Percentiles rank a stretch among this genome's conserved stretches.
These are phyloP conservation scores for Antitrichia curtipendula DNA, from an alignment of 225 moss, liverwort and hornwort genomes.

Conservation along the genomic window DNA sequence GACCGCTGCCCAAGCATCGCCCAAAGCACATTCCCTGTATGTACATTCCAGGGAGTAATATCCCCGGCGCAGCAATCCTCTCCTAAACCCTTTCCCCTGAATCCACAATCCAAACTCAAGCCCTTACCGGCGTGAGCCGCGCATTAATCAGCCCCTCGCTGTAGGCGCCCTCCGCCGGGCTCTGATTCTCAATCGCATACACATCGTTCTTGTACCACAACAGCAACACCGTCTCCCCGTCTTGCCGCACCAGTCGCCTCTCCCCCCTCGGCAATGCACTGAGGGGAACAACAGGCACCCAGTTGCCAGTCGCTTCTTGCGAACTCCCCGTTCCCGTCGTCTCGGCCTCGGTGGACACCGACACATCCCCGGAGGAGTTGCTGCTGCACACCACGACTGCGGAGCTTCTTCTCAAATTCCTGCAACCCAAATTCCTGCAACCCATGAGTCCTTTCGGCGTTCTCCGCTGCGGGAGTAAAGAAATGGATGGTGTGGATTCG, in stretches of 20 bases:
- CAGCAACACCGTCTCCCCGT: conserved; percentile 72
- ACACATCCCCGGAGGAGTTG: conserved; percentile 27
- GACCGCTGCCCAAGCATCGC: neutral
- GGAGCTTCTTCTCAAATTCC: neutral
- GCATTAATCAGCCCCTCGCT: conserved; percentile 94
- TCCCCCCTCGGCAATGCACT: conserved; percentile 75
- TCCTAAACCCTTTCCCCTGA: neutral
- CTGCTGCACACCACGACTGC: conserved; percentile 6
- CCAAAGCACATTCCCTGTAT: neutral
- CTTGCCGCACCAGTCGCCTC: conserved; percentile 78
- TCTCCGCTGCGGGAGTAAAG: neutral
- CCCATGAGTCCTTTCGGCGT: neutral
- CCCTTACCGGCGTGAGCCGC: conserved; percentile 60
- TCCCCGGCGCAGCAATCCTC: neutral
- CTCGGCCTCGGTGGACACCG: conserved; percentile 25
- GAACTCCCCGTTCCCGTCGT: neutral
- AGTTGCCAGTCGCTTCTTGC: conserved; percentile 21
- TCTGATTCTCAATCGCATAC: conserved; percentile 81
- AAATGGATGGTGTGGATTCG: neutral
- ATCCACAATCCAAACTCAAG: neutral
- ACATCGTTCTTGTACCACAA: conserved; percentile 89
- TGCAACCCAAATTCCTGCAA: neutral
- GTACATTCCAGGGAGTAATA: neutral
- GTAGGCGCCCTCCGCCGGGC: conserved; percentile 93
- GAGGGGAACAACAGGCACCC: conserved; percentile 80